Evolutionary conservation across 331 rosid species (phyloP).

Genomic region (Acacia concinna): DNA sequence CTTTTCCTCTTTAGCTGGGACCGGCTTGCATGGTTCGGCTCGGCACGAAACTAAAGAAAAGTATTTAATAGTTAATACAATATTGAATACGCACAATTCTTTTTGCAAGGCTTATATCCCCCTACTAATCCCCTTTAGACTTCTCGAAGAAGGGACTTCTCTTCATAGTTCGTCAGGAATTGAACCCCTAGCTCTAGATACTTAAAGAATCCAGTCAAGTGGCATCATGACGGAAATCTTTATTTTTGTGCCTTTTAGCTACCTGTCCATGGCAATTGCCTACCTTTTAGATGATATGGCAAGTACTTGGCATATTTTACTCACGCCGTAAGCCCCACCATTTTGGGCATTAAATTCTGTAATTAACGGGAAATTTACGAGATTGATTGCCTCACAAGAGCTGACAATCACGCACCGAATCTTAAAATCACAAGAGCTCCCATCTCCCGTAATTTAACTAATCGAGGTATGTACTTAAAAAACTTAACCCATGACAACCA

Average conservation of each 20-base stretch:
- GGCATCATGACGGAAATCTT: too few relatives aligned
- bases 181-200: too few relatives aligned
- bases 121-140: too few relatives aligned
- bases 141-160: too few relatives aligned
- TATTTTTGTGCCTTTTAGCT: background rate
- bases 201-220: too few relatives aligned
- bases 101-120: too few relatives aligned
- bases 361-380: background rate
- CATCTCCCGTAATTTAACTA: background rate
- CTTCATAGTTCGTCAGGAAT: too few relatives aligned
- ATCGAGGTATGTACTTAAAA: background rate
- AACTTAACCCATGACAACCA: background rate
- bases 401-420: background rate
- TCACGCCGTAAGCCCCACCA: background rate
- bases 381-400: background rate
- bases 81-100: too few relatives aligned
- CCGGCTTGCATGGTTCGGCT: background rate
- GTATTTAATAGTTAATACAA: background rate
- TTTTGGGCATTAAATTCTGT: background rate
- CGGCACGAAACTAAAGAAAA: background rate
- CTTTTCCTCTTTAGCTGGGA: constrained; percentile 1
- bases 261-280: background rate
- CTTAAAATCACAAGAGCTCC: background rate
- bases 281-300: background rate
- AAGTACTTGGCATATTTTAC: background rate